phyloP scores from a whole-genome alignment of 2,329 filamentous ascomycete species.

The Trematosphaeria pertusa region DNA sequence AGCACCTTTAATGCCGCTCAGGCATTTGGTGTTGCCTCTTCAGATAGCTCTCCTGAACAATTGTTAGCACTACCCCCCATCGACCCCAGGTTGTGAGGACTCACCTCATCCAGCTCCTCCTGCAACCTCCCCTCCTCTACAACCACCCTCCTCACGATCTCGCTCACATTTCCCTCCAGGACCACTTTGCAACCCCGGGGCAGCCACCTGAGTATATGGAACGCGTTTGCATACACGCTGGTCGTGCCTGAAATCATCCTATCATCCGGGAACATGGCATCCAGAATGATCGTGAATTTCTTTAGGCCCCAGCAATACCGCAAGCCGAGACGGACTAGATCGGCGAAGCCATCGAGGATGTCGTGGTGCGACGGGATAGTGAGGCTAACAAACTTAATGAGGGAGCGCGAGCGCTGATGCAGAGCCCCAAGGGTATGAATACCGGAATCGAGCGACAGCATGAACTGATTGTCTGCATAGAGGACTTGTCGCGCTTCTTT shows the following conservation, averaged over 20 bases:
- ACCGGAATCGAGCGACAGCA: constrained; percentile 47
- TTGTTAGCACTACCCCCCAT: constrained; percentile 12
- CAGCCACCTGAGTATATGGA: constrained; percentile 56
- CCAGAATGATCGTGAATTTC: constrained; percentile 50
- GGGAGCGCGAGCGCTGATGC: constrained; percentile 52
- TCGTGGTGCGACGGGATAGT: constrained; percentile 56
- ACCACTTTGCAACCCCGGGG: constrained; percentile 51
- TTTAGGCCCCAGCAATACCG: constrained; percentile 56
- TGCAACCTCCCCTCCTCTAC: constrained; percentile 51
- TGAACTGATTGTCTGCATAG: constrained; percentile 43
- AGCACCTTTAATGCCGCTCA: constrained; percentile 28
- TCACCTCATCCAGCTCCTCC: constrained; percentile 50
- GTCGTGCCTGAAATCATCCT: constrained; percentile 39
- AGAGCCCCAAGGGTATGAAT: constrained; percentile 48
- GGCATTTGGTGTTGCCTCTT: constrained; percentile 50
- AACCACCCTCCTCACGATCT: constrained; percentile 51
- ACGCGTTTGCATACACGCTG: constrained; percentile 56
- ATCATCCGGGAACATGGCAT: constrained; percentile 40
- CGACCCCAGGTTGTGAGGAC: constrained; percentile 5
- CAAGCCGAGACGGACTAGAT: constrained; percentile 53
- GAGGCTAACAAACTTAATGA: constrained; percentile 53
- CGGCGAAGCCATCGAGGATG: constrained; percentile 55
- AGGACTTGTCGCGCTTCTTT: constrained; percentile 41
- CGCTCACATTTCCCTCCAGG: constrained; percentile 49
- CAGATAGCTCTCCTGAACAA: constrained; percentile 36